Evolutionary conservation across 352 stramenopile genomes (phyloP), one percentile per base, ranked within the genome.

Genomic region (Globisporangium uncinulatum): DNA sequence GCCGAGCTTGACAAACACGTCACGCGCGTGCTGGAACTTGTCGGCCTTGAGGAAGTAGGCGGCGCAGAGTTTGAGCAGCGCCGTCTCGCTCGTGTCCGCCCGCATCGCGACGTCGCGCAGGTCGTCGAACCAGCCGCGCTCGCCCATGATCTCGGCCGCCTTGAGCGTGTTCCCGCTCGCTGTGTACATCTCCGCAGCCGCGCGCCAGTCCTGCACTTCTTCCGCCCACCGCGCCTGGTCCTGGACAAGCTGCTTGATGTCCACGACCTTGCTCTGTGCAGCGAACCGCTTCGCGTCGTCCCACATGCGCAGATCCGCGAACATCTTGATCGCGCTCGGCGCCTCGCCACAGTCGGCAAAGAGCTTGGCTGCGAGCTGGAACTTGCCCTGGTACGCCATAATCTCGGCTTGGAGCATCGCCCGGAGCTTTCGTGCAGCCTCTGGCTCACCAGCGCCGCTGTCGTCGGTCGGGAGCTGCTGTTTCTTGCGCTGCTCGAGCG

Each of bases 281-380:
- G 92, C 90, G 46, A 97, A 96, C 20, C 79, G 79, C 70, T 97
- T 98, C 34, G 94, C 95, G 55, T 98, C 85, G 34, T 98, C 92
- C 92, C 93, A 98, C 72, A 95, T 83, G 8, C 93, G 73, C 19
- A 98, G 58, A 56, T 97, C 89, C 0, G 86, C 78, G 66, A 96
- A 98, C 75, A 98, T 91, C 75, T 97, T 90, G 56, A 98, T 97
- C 1, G 95, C 91, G 14, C 76, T 79, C 37, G 90, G 70, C n/a
- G 87, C 62, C 45, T 96, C 81, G 37, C 78, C 84, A 51, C 76
- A 83, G 54, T 95, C 79, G 1, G 80, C 66, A 54, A 88, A 96
- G 8, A 93, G 65, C 64, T 97, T 97, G 21, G 91, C 95, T 9
- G 94, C 93, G 11, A 97, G 72, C 45, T 93, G 73, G 63, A 97